Base-by-base conservation (phyloP, 495 filamentous ascomycete genomes). In the Ramalina peruviana region DNA sequence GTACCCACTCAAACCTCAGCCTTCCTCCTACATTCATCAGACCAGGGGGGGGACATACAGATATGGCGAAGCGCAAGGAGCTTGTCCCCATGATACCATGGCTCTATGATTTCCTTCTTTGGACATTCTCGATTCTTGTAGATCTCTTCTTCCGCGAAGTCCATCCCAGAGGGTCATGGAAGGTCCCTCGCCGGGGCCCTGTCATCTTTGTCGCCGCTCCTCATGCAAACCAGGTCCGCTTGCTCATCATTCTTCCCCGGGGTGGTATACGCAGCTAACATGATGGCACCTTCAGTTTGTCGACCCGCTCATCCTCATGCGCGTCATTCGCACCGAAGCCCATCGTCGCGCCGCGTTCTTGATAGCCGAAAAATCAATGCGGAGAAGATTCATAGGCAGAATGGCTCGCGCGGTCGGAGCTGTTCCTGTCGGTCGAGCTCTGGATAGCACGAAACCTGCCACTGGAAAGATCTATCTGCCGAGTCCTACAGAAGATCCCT, bases 131-230 rank as follows among this genome's bases (percentile, higher is more conserved):
- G 1, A 73, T 95, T 45, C 72, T 95, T 20, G 78, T 88, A 36
- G 92, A 96, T 62, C 77, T 95, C 48, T 98, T 98, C 78, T 98
- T 98, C 72, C 80, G 92, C 57, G 92, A 98, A 67, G 85, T 98
- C 3, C 89, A 97, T 61, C 90, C 92, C 7, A 83, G 92, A 41
- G 86, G 88, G 49, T 81, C 86, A 43, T 98, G 92, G 86, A 86
- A 86, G 64, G 83, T 98, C 20, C 92, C 92, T 36, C 75, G 81
- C 52, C 74, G 76, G 54, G 92, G 87, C 2, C 89, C 92, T 0
- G 76, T 98, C 48, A 87, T 98, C 38, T 90, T 98, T 60, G 92
- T 98, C 53, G 90, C 88, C n/a, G 92, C 93, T 17, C 92, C 92
- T 53, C 92, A 98, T 74, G 93, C 92, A 42, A 98, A 98, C 63